phyloP scores from a whole-genome alignment of 257 asterid genomes.

The Solanum chmielewskii region DNA sequence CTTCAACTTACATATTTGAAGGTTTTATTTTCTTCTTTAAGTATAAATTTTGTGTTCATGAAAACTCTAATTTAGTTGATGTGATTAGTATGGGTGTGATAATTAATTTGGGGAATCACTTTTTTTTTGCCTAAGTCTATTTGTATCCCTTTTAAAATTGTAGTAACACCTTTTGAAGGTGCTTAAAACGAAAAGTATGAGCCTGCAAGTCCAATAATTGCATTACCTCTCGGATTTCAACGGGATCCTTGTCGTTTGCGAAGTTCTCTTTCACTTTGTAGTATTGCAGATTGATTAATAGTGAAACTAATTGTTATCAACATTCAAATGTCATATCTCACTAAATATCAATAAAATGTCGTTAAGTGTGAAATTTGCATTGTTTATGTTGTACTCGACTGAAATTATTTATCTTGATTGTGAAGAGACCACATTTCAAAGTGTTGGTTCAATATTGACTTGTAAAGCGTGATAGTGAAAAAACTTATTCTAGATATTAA shows the following conservation, averaged over 20 bases:
- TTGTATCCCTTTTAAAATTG: too few species aligned
- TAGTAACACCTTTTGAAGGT: conserved; percentile 56
- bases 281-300: not conserved
- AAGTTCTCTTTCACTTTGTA: conserved; percentile 33
- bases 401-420: not conserved
- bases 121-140: too few species aligned
- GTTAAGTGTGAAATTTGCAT: not conserved
- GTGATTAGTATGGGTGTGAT: too few species aligned
- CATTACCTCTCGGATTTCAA: conserved; percentile 54
- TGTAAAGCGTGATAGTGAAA: not conserved
- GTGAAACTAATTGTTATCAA: not conserved
- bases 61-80: too few species aligned
- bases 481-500: not conserved
- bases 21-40: too few species aligned
- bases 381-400: not conserved
- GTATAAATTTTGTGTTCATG: too few species aligned
- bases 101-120: too few species aligned
- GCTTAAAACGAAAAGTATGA: conserved; percentile 66
- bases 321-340: not conserved
- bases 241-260: conserved; percentile 89
- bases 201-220: conserved; percentile 63
- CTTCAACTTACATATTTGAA: too few species aligned
- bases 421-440: not conserved
- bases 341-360: not conserved
- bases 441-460: not conserved